phyloP scores from a whole-genome alignment of 768 basidiomycete genomes.

The Rhizopogon roseolus region DNA sequence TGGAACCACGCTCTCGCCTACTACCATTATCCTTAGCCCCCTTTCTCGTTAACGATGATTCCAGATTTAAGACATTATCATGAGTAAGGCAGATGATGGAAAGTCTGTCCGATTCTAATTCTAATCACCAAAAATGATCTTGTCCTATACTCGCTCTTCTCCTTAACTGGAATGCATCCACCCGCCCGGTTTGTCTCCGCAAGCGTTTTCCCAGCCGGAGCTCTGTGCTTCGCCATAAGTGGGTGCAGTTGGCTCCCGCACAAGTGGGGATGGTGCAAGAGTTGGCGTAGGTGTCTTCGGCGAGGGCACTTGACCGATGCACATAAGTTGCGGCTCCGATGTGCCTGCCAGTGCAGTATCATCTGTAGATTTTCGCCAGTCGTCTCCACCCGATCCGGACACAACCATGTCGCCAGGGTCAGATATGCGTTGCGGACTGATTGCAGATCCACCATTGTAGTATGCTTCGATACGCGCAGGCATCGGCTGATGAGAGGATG shows the following conservation, averaged over 20 bases:
- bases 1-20: too few species aligned
- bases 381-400: neutral
- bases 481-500: slow-evolving; percentile 9
- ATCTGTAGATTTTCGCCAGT: slow-evolving; percentile 5
- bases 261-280: slow-evolving; percentile 12
- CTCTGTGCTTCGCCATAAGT: slow-evolving; percentile 22
- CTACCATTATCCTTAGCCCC: too few species aligned
- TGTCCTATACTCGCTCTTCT: slow-evolving; percentile 1
- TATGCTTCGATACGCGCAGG: slow-evolving; percentile 21
- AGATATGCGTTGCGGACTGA: neutral
- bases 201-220: neutral
- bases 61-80: too few species aligned
- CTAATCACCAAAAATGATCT: neutral
- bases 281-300: slow-evolving; percentile 30
- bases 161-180: slow-evolving; percentile 4
- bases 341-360: neutral
- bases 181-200: neutral
- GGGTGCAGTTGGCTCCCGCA: slow-evolving; percentile 23
- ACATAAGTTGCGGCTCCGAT: slow-evolving; percentile 7
- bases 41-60: too few species aligned
- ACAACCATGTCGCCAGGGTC: neutral
- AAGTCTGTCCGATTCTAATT: neutral
- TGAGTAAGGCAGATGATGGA: neutral
- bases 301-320: slow-evolving; percentile 33
- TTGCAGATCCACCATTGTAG: slow-evolving; percentile 12